Base-by-base conservation (phyloP, 257 asterid species). In the Petunia secreta region DNA sequence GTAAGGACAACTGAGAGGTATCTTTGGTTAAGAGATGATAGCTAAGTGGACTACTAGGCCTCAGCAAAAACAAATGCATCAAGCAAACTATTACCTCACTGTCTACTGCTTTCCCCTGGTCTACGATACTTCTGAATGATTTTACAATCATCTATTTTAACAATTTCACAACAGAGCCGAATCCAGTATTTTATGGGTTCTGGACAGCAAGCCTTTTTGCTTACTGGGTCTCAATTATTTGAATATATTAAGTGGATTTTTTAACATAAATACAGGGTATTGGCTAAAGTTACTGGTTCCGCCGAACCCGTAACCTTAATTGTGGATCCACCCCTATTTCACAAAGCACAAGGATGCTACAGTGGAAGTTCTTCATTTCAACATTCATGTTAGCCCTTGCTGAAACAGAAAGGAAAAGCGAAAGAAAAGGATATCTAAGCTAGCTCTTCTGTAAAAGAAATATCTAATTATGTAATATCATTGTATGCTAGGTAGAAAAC, bases 61-160 rank as follows among this genome's bases (percentile, higher is more conserved):
- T 7, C 11, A 63, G 46, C 41, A 4, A 25, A 10, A 48, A 48
- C 15, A 43, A 67, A 41, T n/a, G 2, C 75, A 67, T n/a, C 75
- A 41, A 40, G 14, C 75, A 67, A 8, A 7, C 39, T 54, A n/a
- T 15, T 41, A 67, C 38, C 38, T 67, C 9, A n/a, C 0, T 67
- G 54, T 43, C 75, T 41, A 67, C 39, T 67, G 54, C 15, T 67
- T 40, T 41, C 13, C 38, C 75, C 54, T 67, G 75, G 75, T 1
- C 6, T 67, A 8, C 15, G 43, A 38, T 67, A 41, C 43, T 43
- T 7, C 55, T 8, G 39, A 67, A 67, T 15, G 7, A 66, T 66
- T 15, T 36, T 14, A 41, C 75, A 15, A 39, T 66, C 54, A 40
- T 66, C 74, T 36, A 39, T 2, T 65, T 65, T 39, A 65, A 65